A percentile compares a stretch with the other conserved stretches of the same genome.
These are phyloP conservation scores for Cydonia oblonga DNA, from an alignment of 331 rosid genomes.

Conservation along the genomic window DNA sequence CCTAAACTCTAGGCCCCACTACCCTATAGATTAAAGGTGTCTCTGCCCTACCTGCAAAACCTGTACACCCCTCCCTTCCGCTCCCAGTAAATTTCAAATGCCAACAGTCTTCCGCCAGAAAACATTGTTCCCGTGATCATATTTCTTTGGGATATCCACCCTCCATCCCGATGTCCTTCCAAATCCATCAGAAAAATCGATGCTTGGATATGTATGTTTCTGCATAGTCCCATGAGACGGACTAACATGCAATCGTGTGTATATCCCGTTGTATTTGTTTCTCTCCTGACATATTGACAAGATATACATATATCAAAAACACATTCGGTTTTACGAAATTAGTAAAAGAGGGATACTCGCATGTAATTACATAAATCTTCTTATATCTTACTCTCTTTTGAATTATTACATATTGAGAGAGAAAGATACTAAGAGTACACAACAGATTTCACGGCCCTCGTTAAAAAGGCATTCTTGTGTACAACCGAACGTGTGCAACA, in stretches of 20 bases:
- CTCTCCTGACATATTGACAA: no score
- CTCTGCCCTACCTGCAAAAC: constrained; percentile 7
- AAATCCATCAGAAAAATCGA: not conserved
- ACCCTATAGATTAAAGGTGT: constrained; percentile 25
- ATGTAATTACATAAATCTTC: no score
- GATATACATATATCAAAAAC: accelerated
- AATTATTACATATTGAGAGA: no score
- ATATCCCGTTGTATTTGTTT: no score
- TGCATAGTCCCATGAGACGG: not conserved
- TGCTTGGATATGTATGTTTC: not conserved
- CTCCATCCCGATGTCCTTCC: not conserved
- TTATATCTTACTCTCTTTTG: not conserved
- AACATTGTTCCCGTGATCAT: constrained; percentile 16
- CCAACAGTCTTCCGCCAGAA: not conserved
- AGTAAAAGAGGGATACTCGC: accelerated
- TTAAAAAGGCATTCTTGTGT: no score
- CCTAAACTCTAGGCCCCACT: not conserved
- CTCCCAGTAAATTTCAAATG: constrained; percentile 6
- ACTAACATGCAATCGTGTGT: not conserved
- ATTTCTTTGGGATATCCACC: constrained; percentile 21
- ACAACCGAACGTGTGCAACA: no score
- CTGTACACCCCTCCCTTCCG: not conserved
- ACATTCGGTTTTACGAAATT: no score
- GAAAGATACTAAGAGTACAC: no score
- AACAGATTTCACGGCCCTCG: no score